Base-by-base conservation (phyloP, 176 grass and related monocot genomes). In the Phoenix roebelenii region DNA sequence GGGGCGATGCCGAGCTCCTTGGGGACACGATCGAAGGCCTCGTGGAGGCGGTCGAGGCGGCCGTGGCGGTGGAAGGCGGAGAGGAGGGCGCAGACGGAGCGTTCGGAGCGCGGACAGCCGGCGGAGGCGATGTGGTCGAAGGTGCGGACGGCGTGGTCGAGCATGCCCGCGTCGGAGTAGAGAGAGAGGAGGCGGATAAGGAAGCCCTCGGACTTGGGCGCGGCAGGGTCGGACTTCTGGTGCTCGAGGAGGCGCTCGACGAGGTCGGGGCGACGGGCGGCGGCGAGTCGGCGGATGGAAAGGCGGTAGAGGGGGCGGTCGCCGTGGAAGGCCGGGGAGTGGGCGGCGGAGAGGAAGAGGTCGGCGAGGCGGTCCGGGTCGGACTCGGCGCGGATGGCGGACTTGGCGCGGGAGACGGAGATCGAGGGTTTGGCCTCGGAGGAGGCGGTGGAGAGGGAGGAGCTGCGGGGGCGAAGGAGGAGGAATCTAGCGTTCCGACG, bases 171-270 rank as follows among this genome's bases (percentile, higher is more conserved):
- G 24, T 54, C 53, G 18, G 82, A 77, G 69, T 95, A 95, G 28
- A 89, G 85, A 25, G 52, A 53, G 69, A 95, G 59, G 32, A 95
- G 73, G 62, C 82, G 85, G 57, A 95, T 16, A 15, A 85, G 76
- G 73, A 95, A 89, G 30, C 79, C 82, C 73, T 89, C 85, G 25
- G 89, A 83, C 52, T 68, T 68, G 22, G 68, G 68, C 75, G 20
- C 15, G 59, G 73, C 71, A 52, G 83, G 64, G 48, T 60, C 49
- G 66, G 80, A 78, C 35, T 44, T 44, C 35, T 44, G 35, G 10
- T 44, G 10, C 35, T 44, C 35, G 9, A 44, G 35, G 18, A 63
- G 70, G 19, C 72, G 29, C 63, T 76, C 77, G 16, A 76, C 68
- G 35, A 60, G 58, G 22, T 60, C 58, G 7, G 58, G 16, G 26